These are phyloP conservation scores for Neopestalotiopsis sp. DNA, from an alignment of 2,329 filamentous ascomycete species.

Conservation along the genomic window DNA sequence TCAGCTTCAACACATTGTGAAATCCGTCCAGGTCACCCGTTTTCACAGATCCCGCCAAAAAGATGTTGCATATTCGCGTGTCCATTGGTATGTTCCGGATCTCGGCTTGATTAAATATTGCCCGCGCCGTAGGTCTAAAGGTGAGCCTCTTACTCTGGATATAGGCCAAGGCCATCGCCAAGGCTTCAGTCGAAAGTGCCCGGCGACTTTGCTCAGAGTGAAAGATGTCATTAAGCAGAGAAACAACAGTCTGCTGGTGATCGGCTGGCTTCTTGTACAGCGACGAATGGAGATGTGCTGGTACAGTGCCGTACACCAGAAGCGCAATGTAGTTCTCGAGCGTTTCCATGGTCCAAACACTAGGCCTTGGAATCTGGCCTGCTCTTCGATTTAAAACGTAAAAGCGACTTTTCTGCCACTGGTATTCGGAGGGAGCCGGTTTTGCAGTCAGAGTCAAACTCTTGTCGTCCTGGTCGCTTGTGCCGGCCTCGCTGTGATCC, in stretches of 20 bases:
- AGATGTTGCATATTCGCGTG: constrained; percentile 30
- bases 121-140: constrained; percentile 30
- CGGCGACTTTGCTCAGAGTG: constrained; percentile 27
- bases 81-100: constrained; percentile 30
- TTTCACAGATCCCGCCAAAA: constrained; percentile 31
- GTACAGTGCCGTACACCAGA: constrained; percentile 32
- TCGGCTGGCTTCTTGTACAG: constrained; percentile 28
- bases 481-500: constrained; percentile 20
- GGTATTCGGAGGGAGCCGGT: not conserved
- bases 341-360: constrained; percentile 32
- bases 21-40: constrained; percentile 33
- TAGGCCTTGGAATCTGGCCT: constrained; percentile 31
- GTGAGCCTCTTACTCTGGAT: constrained; percentile 27
- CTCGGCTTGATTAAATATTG: constrained; percentile 30
- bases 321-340: constrained; percentile 36
- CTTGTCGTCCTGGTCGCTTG: constrained; percentile 22
- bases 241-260: constrained; percentile 35
- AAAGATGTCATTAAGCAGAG: constrained; percentile 32
- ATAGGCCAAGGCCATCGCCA: constrained; percentile 35
- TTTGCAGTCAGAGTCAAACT: constrained; percentile 27
- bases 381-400: constrained; percentile 30
- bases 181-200: constrained; percentile 30
- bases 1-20: constrained; percentile 31
- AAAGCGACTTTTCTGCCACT: constrained; percentile 21
- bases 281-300: constrained; percentile 26